phyloP scores from a whole-genome alignment of 345 rosid species.

The Geranium rotundifolium region DNA sequence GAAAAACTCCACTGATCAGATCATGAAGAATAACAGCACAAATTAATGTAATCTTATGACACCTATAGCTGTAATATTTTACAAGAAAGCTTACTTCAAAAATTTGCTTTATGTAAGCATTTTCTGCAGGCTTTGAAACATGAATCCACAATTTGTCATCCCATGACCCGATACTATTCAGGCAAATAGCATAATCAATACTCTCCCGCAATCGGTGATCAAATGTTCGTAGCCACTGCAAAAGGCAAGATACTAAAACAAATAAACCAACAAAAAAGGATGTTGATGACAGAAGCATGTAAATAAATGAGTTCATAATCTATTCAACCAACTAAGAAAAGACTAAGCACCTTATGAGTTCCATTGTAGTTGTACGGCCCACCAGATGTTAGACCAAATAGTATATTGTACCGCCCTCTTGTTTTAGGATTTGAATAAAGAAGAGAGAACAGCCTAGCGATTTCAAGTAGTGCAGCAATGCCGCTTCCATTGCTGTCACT shows the following conservation, averaged over 20 bases:
- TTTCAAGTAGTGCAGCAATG: conserved; percentile 83
- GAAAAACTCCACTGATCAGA: conserved; percentile 15
- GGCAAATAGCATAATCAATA: conserved; percentile 94
- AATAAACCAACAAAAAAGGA: neutral
- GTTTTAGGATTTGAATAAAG: conserved; percentile 91
- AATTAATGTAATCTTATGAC: neutral
- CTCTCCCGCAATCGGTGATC: conserved; percentile 95
- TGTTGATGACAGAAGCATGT: neutral
- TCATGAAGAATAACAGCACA: conserved; percentile 4
- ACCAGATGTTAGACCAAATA: conserved; percentile 88
- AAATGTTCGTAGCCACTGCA: conserved; percentile 95
- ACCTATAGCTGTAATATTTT: neutral
- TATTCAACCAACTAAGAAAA: conserved; percentile 8
- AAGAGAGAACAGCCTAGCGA: conserved; percentile 85
- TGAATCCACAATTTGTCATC: conserved; percentile 58
- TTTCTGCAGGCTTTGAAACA: conserved; percentile 97
- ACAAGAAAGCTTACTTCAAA: conserved; percentile 51
- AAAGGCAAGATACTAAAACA: conserved; percentile 11
- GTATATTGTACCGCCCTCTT: conserved; percentile 86
- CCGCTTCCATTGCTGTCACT: conserved; percentile 98
- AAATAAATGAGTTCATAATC: neutral
- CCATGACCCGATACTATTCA: conserved; percentile 89
- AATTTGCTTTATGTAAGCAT: conserved; percentile 77
- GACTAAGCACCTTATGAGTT: conserved; percentile 67
- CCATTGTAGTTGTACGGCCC: conserved; percentile 98